Evolutionary conservation across 2,329 filamentous ascomycete genomes (phyloP), one percentile per base, ranked within the genome.

Genomic region (Aspergillus aculeatus): DNA sequence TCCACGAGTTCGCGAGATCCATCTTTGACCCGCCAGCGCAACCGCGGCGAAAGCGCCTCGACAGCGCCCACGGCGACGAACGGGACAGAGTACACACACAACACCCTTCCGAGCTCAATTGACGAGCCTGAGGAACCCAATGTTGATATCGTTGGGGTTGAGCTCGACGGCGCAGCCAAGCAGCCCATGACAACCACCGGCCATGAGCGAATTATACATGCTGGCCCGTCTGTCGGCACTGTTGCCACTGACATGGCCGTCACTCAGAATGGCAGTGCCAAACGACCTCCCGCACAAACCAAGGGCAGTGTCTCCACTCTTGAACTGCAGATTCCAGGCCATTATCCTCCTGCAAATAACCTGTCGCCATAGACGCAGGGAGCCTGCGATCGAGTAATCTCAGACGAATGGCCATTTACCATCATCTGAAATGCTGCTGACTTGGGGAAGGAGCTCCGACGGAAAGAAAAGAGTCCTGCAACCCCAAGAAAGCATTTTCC

Each of bases 261-360:
- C 47, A 44, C 41, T 41, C 53, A 19, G 24, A 60, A 55, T 14
- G 54, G 54, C 9, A 29, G 54, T 23, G 38, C 41, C 21, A 62
- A 57, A 48, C 65, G 65, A 44, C 64, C 65, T 19, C 21, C 57
- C 12, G 59, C 64, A 10, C 59, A 60, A 23, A 61, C 64, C 35
- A 72, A 70, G 59, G 67, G 69, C 56, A 76, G 73, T 23, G 62
- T 68, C 4, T 63, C 68, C 16, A 69, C 72, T 2, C 64, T 75
- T 48, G 73, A 74, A 51, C 63, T 76, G 60, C 68, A 69, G 35
- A 75, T 77, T 47, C 74, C 74, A 2, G 74, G 74, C 7, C 72
- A 70, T 50, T 77, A 68, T 57, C 74, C 74, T 14, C 72, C 16
- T 44, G 38, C 64, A 21, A 67, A 69, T 50, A 68, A 73, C 57